Evolutionary conservation across 805 yeast species (phyloP).

Genomic region (Danielozyma ontarioensis): DNA sequence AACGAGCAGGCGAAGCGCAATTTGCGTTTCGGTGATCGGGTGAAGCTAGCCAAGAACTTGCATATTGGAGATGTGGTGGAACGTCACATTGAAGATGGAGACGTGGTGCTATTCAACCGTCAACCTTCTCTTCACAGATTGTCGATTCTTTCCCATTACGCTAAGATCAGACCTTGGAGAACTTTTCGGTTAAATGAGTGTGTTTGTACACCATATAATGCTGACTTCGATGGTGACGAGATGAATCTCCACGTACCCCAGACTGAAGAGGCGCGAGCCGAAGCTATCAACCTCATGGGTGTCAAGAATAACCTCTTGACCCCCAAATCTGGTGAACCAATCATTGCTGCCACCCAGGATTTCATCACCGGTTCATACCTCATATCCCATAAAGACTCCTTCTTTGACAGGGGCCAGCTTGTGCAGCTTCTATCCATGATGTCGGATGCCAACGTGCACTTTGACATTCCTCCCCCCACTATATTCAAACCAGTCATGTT

Average conservation of each 20-base stretch:
- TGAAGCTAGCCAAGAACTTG: conserved; percentile 67
- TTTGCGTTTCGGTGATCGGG: conserved; percentile 81
- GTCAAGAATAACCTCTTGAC: conserved; percentile 92
- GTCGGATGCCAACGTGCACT: conserved; percentile 86
- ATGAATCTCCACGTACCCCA: conserved; percentile 99
- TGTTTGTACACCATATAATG: conserved; percentile 99
- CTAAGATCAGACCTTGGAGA: conserved; percentile 96
- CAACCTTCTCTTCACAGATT: conserved; percentile 96
- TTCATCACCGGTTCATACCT: conserved; percentile 94
- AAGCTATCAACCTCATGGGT: conserved; percentile 98
- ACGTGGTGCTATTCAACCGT: conserved; percentile 89
- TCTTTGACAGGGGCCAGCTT: conserved; percentile 81
- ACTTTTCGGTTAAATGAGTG: conserved; percentile 95
- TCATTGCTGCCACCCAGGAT: conserved; percentile 99
- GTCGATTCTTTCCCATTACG: conserved; percentile 92
- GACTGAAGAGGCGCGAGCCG: conserved; percentile 98
- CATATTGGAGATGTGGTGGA: conserved; percentile 91
- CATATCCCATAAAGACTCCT: conserved; percentile 89
- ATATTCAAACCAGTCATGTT: conserved; percentile 80
- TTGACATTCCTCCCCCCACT: conserved; percentile 94
- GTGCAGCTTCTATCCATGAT: conserved; percentile 86
- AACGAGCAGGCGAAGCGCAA: conserved; percentile 85
- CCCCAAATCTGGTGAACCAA: conserved; percentile 98
- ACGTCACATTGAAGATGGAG: conserved; percentile 96
- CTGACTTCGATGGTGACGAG: conserved; percentile 99